These are phyloP conservation scores for Dactylellina leptospora DNA, from an alignment of 2,329 filamentous ascomycete species.

Conservation along the genomic window DNA sequence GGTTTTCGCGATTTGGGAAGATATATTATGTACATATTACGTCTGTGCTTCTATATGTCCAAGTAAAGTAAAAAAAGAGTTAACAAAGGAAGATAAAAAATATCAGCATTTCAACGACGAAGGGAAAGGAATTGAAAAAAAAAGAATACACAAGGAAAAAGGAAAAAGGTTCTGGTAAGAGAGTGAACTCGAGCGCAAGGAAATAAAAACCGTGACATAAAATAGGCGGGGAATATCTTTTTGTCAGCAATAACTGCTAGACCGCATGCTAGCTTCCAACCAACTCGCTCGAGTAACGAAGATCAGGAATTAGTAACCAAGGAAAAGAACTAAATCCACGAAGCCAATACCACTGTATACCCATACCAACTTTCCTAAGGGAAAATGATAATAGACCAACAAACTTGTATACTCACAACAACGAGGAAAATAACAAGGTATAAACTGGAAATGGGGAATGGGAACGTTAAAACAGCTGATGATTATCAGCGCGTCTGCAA, in stretches of 20 bases:
- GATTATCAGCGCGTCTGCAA: constrained; percentile 41
- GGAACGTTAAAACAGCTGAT: constrained; percentile 42
- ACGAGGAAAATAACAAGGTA: no score
- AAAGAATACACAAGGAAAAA: constrained; percentile 11
- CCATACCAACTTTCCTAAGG: constrained; percentile 32
- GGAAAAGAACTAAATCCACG: constrained; percentile 15
- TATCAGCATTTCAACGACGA: no score
- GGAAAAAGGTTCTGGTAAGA: constrained; percentile 12
- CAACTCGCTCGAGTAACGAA: constrained; percentile 17
- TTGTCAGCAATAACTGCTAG: not conserved
- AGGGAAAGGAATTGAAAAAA: no score
- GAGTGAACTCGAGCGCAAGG: not conserved
- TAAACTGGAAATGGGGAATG: constrained; percentile 8
- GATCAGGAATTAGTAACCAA: constrained; percentile 10
- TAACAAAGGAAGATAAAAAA: constrained; percentile 14
- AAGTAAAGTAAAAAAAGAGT: constrained; percentile 19
- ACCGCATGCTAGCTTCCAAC: constrained; percentile 5
- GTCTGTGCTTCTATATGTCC: constrained; percentile 39
- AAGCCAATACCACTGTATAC: constrained; percentile 38
- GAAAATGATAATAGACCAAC: constrained; percentile 25
- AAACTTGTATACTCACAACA: constrained; percentile 9
- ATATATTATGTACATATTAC: constrained; percentile 46
- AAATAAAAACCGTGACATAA: constrained; percentile 2
- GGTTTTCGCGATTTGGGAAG: not conserved
- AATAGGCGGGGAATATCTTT: constrained; percentile 6